Evolutionary conservation across 108 stramenopile genomes (phyloP), one percentile per base, ranked within the genome.

Genomic region (Nitzschia sp.): DNA sequence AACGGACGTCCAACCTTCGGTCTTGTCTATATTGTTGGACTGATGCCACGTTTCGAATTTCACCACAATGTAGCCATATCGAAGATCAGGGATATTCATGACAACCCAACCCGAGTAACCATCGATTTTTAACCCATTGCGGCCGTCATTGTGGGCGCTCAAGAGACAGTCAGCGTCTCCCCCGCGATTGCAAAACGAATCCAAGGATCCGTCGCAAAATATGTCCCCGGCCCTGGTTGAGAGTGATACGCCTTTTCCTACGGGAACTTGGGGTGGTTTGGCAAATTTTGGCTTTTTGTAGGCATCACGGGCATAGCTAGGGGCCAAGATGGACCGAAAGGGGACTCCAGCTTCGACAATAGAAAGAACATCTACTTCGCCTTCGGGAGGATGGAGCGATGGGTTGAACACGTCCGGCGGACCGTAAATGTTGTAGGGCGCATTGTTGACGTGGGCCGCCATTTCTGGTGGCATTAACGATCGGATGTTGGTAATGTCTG

Each of bases 201-300:
- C 66, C 32, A 71, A 55, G 21, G 74, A 78, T 64, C 88, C 91
- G 63, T 89, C 86, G 72, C 91, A 92, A 60, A 76, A 73, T 19
- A 81, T 82, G 28, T 79, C 75, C 9, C 56, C 73, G 15, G 76
- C 62, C 29, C 59, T 46, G 49, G 66, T 71, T 2, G 25, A 11
- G 19, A 64, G 54, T 9, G 19, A 8, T 17, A 66, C 48, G 56
- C 62, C 80, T 62, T 68, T 81, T 67, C 72, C 72, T 46, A 59
- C 28, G 8, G 68, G 56, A 27, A 59, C 68, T n/a, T 25, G 33
- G 0, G 68, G 69, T 29, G 55, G 54, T 34, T 70, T 70, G 15
- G 54, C 19, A 46, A 70, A 64, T 29, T 46, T 68, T 27, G 74
- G 74, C 18, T 46, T 61, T 34, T 62, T 55, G 51, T 72, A 72